These are phyloP conservation scores for Sungouiozyma intestinalis DNA, from an alignment of 805 yeast genomes.

Conservation along the genomic window DNA sequence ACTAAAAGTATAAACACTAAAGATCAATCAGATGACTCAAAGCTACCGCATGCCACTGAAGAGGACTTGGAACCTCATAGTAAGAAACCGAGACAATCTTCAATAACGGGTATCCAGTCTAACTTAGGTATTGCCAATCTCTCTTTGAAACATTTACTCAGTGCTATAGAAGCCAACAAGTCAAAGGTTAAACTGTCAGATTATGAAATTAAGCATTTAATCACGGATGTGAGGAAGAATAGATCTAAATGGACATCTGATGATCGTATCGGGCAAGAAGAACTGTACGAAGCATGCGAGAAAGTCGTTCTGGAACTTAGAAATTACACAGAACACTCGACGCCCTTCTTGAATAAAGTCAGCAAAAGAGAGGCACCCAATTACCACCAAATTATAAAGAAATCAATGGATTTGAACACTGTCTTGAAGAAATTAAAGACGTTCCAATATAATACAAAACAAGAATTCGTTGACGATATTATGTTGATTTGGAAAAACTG, in stretches of 20 bases:
- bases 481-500: slow-evolving; percentile 96
- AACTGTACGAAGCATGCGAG: slow-evolving; percentile 93
- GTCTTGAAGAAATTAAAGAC: slow-evolving; percentile 81
- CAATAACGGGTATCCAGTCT: slow-evolving; percentile 28
- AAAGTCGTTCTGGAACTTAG: slow-evolving; percentile 85
- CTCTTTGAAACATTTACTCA: slow-evolving; percentile 69
- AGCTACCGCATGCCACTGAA: slow-evolving; percentile 12
- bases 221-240: slow-evolving; percentile 88
- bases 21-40: slow-evolving; percentile 25
- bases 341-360: slow-evolving; percentile 92
- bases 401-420: slow-evolving; percentile 94
- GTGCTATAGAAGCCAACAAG: slow-evolving; percentile 68
- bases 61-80: slow-evolving; percentile 6
- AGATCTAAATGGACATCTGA: slow-evolving; percentile 98
- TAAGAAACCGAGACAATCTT: slow-evolving; percentile 20
- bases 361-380: slow-evolving; percentile 97
- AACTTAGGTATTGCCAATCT: slow-evolving; percentile 64
- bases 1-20: slow-evolving; percentile 14
- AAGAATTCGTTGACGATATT: slow-evolving; percentile 88
- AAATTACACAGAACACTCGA: slow-evolving; percentile 90
- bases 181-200: slow-evolving; percentile 70
- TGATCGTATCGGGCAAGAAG: slow-evolving; percentile 93
- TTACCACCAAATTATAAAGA: slow-evolving; percentile 78
- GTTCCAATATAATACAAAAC: slow-evolving; percentile 72
- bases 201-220: slow-evolving; percentile 68